Evolutionary conservation across 2,329 filamentous ascomycete species (phyloP).

Genomic region (Penicillium frequentans): DNA sequence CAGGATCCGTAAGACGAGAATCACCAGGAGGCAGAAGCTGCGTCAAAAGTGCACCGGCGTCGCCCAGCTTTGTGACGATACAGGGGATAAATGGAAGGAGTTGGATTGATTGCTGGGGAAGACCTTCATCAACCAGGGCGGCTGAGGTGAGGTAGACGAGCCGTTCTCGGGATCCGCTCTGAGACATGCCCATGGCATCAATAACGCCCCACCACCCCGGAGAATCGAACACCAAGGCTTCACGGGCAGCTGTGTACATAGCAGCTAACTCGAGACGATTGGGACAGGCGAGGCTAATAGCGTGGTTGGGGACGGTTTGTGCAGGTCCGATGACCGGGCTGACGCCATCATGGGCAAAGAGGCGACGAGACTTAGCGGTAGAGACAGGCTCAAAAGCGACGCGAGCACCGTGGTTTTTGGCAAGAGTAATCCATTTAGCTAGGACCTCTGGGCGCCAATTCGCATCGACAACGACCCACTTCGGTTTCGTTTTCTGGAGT

Average conservation of each 20-base stretch:
- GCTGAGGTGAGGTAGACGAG: slow-evolving; percentile 68
- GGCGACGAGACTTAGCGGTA: slow-evolving; percentile 68
- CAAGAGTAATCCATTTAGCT: slow-evolving; percentile 65
- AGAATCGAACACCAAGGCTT: slow-evolving; percentile 66
- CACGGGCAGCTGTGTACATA: slow-evolving; percentile 71
- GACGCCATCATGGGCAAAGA: slow-evolving; percentile 53
- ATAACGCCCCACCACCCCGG: slow-evolving; percentile 77
- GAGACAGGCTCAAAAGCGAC: slow-evolving; percentile 90
- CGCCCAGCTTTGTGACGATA: slow-evolving; percentile 80
- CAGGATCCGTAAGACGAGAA: slow-evolving; percentile 61
- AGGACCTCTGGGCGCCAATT: slow-evolving; percentile 76
- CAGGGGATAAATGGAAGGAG: slow-evolving; percentile 85
- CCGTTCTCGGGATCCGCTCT: slow-evolving; percentile 66
- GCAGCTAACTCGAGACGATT: slow-evolving; percentile 79
- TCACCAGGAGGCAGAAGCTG: slow-evolving; percentile 69
- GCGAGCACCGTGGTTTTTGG: slow-evolving; percentile 55
- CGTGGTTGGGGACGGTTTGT: slow-evolving; percentile 58
- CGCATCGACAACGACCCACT: slow-evolving; percentile 80
- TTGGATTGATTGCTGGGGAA: slow-evolving; percentile 80
- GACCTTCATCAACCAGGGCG: slow-evolving; percentile 72
- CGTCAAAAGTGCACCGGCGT: slow-evolving; percentile 72
- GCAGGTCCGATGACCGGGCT: slow-evolving; percentile 32
- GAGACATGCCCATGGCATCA: slow-evolving; percentile 71
- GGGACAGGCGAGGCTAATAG: slow-evolving; percentile 75
- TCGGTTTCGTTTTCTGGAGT: slow-evolving; percentile 59